Conservation (phyloP, 441 rosid genomes). For the Kokia cookei region DNA sequence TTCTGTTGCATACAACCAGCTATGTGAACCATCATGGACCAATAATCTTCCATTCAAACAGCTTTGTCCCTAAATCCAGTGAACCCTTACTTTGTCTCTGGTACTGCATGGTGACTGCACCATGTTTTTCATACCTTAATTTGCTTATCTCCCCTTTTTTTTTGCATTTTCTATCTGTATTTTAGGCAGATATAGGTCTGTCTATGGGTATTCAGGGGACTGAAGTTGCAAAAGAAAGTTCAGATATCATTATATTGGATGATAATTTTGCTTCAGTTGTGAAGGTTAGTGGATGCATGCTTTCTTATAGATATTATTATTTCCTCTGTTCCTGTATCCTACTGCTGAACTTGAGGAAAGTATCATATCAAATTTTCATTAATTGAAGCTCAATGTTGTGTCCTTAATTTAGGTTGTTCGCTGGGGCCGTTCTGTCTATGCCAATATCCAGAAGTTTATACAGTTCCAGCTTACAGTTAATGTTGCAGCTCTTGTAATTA, state of each 20-base stretch:
- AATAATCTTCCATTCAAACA: not conserved
- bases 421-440: constrained; percentile 99
- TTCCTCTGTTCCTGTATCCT: not conserved
- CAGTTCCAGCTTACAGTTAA: constrained; percentile 98
- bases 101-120: not conserved
- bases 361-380: not conserved
- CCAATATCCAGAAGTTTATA: constrained; percentile 96
- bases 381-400: constrained; percentile 1
- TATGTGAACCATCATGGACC: not conserved
- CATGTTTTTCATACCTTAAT: not conserved
- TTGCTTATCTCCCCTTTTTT: not conserved
- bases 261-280: constrained; percentile 95
- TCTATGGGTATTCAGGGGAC: constrained; percentile 98
- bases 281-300: constrained; percentile 51
- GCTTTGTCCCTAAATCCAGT: not conserved
- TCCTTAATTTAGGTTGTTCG: constrained; percentile 65
- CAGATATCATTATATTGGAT: constrained; percentile 92
- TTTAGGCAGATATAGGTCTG: constrained; percentile 97
- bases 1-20: not conserved
- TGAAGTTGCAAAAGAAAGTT: constrained; percentile 96
- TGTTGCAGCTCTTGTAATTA: constrained; percentile 89
- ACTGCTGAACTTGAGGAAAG: not conserved
- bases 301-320: not conserved
- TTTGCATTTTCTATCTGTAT: constrained; percentile 6
- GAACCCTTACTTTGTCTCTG: not conserved